These are phyloP conservation scores for Ramaria rubella DNA, from an alignment of 768 basidiomycete genomes.

Conservation along the genomic window DNA sequence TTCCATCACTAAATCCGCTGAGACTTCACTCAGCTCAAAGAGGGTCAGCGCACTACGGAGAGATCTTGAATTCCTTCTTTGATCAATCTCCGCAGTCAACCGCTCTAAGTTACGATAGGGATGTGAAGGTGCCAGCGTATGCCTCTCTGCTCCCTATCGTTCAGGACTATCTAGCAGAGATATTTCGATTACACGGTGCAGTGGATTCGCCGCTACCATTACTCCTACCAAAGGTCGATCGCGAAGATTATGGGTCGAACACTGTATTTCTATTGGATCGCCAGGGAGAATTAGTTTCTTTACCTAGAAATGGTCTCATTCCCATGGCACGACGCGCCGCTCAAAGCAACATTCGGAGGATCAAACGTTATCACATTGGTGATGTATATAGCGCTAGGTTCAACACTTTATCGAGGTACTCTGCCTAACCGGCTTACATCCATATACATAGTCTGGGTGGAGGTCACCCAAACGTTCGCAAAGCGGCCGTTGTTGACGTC, in stretches of 20 bases:
- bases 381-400: conserved; percentile 68
- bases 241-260: conserved; percentile 50
- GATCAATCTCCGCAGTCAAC: conserved; percentile 54
- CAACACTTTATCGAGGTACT: background rate
- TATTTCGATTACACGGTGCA: conserved; percentile 87
- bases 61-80: conserved; percentile 73
- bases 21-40: conserved; percentile 54
- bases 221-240: conserved; percentile 64
- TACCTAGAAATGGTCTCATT: conserved; percentile 66
- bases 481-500: conserved; percentile 79
- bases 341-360: conserved; percentile 52
- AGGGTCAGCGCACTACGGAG: conserved; percentile 75
- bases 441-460: conserved; percentile 31
- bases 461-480: conserved; percentile 66
- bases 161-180: conserved; percentile 63
- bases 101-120: conserved; percentile 65
- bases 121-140: conserved; percentile 62
- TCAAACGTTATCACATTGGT: conserved; percentile 78
- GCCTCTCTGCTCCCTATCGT: conserved; percentile 67
- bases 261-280: conserved; percentile 74
- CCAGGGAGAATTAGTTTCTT: conserved; percentile 66
- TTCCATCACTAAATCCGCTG: background rate
- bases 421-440: background rate
- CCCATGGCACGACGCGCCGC: conserved; percentile 84
- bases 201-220: conserved; percentile 81